Evolutionary conservation across 306 rosid species (phyloP).

Genomic region (Adenanthera pavonina): DNA sequence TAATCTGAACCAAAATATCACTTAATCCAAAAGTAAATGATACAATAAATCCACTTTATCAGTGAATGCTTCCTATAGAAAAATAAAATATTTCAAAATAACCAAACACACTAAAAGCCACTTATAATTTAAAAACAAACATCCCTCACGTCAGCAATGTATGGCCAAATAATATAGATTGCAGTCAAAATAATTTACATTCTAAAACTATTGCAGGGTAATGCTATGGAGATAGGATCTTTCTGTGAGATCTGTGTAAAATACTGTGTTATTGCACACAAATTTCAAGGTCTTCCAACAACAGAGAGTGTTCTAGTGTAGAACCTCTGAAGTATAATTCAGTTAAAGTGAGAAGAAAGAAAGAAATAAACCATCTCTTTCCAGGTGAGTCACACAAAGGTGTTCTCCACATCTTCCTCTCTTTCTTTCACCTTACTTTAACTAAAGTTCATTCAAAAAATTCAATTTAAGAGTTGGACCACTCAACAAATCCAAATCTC

Average conservation of each 20-base stretch:
- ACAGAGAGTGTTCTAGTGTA: no score
- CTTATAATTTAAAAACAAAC: not conserved
- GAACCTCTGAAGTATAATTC: no score
- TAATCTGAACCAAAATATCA: not conserved
- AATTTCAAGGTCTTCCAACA: not conserved
- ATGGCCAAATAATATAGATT: constrained; percentile 32
- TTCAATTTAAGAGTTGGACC: not conserved
- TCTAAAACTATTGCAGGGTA: constrained; percentile 18
- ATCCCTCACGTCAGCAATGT: constrained; percentile 32
- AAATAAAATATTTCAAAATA: constrained; percentile 19
- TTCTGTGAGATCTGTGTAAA: not conserved
- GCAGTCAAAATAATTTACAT: constrained; percentile 55
- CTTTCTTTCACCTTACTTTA: not conserved
- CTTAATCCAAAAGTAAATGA: not conserved
- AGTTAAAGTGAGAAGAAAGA: no score
- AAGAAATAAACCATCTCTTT: no score
- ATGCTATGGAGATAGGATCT: not conserved
- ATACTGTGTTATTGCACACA: not conserved
- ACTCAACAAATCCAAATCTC: not conserved
- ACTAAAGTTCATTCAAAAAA: not conserved
- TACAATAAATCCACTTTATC: no score
- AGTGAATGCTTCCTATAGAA: no score
- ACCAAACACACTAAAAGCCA: constrained; percentile 14
- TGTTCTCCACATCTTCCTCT: no score
- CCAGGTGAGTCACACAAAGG: no score